phyloP scores from a whole-genome alignment of 2,329 filamentous ascomycete genomes.

The Pseudocercospora vitis region DNA sequence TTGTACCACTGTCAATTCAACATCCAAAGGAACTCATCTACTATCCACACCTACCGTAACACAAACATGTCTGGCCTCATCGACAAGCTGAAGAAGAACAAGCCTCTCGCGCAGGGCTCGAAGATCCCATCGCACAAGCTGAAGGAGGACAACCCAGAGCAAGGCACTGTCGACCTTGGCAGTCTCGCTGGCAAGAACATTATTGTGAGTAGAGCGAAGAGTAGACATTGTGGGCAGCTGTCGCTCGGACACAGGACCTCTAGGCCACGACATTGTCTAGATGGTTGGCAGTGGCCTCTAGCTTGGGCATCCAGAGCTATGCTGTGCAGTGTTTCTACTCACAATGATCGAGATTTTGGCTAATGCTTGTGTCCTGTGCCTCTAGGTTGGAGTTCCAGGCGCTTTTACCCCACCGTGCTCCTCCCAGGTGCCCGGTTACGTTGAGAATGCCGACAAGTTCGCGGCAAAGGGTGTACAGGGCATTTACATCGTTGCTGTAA shows the following conservation, averaged over 20 bases:
- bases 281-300: too few species aligned
- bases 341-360: not conserved
- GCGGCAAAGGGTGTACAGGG: slow-evolving; percentile 32
- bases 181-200: slow-evolving; percentile 28
- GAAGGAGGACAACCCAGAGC: slow-evolving; percentile 31
- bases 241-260: too few species aligned
- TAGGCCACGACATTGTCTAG: too few species aligned
- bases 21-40: too few species aligned
- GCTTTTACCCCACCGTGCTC: slow-evolving; percentile 34
- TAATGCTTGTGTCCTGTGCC: slow-evolving; percentile 13
- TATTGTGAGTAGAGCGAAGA: too few species aligned
- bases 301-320: too few species aligned
- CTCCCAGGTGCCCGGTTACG: slow-evolving; percentile 33
- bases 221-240: too few species aligned
- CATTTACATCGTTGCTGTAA: slow-evolving; percentile 34
- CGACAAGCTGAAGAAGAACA: slow-evolving; percentile 28
- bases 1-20: not conserved
- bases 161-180: slow-evolving; percentile 30
- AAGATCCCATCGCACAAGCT: slow-evolving; percentile 26
- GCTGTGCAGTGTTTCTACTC: too few species aligned
- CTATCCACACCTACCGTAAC: not conserved
- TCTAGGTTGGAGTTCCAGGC: slow-evolving; percentile 32
- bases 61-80: slow-evolving; percentile 23
- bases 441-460: slow-evolving; percentile 30
- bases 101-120: slow-evolving; percentile 27